Evolutionary conservation across 805 yeast species (phyloP).

Genomic region (Zygoascus bituminiphila): DNA sequence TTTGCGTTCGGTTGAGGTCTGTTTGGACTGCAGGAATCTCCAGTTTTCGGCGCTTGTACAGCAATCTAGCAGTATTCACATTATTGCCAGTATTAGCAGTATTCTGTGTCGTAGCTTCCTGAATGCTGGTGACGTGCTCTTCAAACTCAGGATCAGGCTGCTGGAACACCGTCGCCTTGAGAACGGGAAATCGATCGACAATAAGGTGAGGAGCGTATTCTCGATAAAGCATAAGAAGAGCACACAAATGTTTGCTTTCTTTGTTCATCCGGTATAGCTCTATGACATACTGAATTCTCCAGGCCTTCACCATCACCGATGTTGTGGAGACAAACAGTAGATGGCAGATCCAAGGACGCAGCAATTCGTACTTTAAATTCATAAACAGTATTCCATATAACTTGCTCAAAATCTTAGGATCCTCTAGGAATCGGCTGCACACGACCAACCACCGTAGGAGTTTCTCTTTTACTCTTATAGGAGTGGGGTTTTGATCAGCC

Average conservation of each 20-base stretch:
- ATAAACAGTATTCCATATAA: slow-evolving; percentile 17
- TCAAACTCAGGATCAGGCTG: slow-evolving; percentile 22
- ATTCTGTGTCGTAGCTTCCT: background rate
- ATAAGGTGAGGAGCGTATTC: slow-evolving; percentile 22
- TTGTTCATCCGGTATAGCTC: slow-evolving; percentile 18
- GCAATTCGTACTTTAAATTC: slow-evolving; percentile 13
- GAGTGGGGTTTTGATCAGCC: background rate
- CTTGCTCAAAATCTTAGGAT: slow-evolving; percentile 10
- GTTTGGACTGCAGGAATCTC: slow-evolving; percentile 8
- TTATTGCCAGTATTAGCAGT: background rate
- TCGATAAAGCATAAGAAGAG: slow-evolving; percentile 20
- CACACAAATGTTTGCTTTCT: slow-evolving; percentile 18
- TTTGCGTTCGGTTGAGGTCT: background rate
- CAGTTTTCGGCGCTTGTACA: slow-evolving; percentile 3
- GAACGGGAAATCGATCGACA: slow-evolving; percentile 22
- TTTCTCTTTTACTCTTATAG: slow-evolving; percentile 10
- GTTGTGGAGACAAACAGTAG: slow-evolving; percentile 15
- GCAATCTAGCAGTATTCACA: background rate
- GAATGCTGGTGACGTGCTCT: background rate
- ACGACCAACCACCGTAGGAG: slow-evolving; percentile 19
- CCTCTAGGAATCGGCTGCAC: slow-evolving; percentile 13
- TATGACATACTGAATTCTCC: slow-evolving; percentile 17
- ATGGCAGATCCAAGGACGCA: slow-evolving; percentile 19
- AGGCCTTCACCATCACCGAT: slow-evolving; percentile 14
- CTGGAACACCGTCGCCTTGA: slow-evolving; percentile 23